These are phyloP conservation scores for Sugiyamaella smithiae DNA, from an alignment of 805 yeast species.

Conservation along the genomic window DNA sequence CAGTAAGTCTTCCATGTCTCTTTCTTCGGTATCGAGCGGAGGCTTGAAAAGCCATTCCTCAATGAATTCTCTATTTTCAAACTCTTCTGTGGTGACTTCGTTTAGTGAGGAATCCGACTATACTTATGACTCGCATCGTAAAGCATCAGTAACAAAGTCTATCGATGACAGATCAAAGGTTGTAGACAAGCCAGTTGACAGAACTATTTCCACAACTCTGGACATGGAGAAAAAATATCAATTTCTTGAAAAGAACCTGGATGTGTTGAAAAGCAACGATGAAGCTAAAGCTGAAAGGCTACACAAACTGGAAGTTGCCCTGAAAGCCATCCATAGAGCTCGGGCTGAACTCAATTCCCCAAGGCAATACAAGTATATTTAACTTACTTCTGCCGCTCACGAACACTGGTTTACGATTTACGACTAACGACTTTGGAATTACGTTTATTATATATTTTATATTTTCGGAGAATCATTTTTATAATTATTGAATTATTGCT, in stretches of 20 bases:
- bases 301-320: slow-evolving; percentile 23
- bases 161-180: background rate
- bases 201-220: background rate
- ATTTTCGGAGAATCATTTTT: background rate
- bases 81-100: background rate
- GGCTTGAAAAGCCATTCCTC: background rate
- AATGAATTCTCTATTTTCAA: slow-evolving; percentile 1
- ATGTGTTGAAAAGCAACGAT: slow-evolving; percentile 1
- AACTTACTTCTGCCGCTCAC: slow-evolving; percentile 1
- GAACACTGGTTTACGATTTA: background rate
- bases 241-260: slow-evolving; percentile 7
- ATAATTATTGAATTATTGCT: background rate
- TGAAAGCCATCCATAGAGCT: slow-evolving; percentile 23
- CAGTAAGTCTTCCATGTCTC: background rate
- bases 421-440: background rate
- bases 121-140: background rate
- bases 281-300: slow-evolving; percentile 18
- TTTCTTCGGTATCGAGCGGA: background rate
- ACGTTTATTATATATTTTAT: background rate
- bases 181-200: slow-evolving; percentile 4
- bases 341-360: slow-evolving; percentile 23
- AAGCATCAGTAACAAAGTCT: background rate
- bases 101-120: background rate
- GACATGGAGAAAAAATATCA: slow-evolving; percentile 8
- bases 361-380: slow-evolving; percentile 18